A percentile compares a stretch with the other conserved stretches of the same genome.
phyloP scores from a whole-genome alignment of 2,329 filamentous ascomycete species.

The Pestalotiopsis sp. region DNA sequence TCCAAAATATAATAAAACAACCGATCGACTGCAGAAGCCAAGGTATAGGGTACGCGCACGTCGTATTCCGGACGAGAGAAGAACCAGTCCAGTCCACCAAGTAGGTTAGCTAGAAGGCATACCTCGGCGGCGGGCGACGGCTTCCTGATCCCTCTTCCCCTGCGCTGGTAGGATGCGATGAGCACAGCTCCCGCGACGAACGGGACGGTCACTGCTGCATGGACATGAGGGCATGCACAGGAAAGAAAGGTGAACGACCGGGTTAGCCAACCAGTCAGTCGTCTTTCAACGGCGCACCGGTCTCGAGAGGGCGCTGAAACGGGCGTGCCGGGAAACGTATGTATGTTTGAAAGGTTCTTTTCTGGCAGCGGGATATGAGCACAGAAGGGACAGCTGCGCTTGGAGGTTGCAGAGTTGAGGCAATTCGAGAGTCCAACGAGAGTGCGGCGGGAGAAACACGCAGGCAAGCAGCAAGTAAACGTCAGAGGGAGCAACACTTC shows the following conservation, averaged over 20 bases:
- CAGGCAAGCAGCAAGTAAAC: not conserved
- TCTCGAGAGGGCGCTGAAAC: not conserved
- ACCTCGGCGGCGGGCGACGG: not conserved
- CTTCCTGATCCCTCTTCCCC: not conserved
- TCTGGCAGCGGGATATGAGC: slow-evolving; percentile 9
- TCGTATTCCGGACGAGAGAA: not conserved
- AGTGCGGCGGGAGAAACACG: not conserved
- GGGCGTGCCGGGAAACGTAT: not conserved
- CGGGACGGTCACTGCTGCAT: not conserved
- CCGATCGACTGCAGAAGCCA: not conserved
- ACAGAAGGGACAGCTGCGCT: not conserved
- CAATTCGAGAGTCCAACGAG: not conserved
- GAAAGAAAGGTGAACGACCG: not conserved
- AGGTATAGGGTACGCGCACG: not conserved
- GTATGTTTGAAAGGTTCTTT: not conserved
- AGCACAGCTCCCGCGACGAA: not conserved
- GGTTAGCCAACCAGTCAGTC: not conserved
- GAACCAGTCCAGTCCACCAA: not conserved
- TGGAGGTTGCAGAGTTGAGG: not conserved
- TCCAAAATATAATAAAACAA: not conserved
- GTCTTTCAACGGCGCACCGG: not conserved
- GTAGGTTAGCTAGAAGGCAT: not conserved
- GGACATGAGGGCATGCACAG: not conserved
- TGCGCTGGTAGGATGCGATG: not conserved
- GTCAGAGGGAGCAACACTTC: not conserved